Conservation (phyloP, 129 eudicot genomes). For the Daucus carota region DH1_v3.0 NC_030382.2:47669001-47669500, state of each 20-base stretch:
- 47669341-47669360: constrained; percentile 98
- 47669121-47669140: constrained; percentile 1
- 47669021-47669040: no score
- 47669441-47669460: constrained; percentile 1
- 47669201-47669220: constrained; percentile 93
- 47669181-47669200: constrained; percentile 13
- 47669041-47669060: neutral
- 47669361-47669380: constrained; percentile 35
- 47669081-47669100: neutral
- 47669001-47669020: no score
- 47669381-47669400: neutral
- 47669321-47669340: constrained; percentile 74
- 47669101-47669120: neutral
- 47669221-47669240: constrained; percentile 99
- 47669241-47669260: constrained; percentile 96
- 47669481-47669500: neutral
- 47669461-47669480: neutral
- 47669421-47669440: neutral
- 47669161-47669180: constrained; percentile 9
- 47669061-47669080: neutral
- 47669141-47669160: neutral
- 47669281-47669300: constrained; percentile 82
- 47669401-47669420: neutral
- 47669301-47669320: constrained; percentile 70
- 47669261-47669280: constrained; percentile 94